A percentile compares a stretch with the other conserved stretches of the same genome.
These are phyloP conservation scores for Pythium aquatile DNA, from an alignment of 352 stramenopile species.

Conservation along the genomic window DNA sequence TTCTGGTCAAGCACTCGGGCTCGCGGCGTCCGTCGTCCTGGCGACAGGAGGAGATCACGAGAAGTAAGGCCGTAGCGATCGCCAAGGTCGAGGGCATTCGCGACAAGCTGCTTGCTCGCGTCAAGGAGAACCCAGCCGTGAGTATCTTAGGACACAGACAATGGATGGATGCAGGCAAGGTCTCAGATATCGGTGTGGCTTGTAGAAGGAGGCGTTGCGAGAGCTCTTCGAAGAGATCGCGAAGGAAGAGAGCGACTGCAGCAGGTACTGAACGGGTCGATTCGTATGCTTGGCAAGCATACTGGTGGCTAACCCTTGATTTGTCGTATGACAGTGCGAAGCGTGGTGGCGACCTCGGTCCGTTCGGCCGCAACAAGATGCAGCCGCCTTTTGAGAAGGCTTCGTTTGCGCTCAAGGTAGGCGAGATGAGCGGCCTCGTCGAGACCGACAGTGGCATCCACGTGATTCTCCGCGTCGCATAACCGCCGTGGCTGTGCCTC, in stretches of 20 bases:
- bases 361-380: conserved; percentile 91
- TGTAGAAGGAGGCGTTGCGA: conserved; percentile 41
- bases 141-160: conserved; percentile 11
- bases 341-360: conserved; percentile 87
- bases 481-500: conserved; percentile 18
- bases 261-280: conserved; percentile 48
- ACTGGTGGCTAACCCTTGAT: neutral
- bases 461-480: conserved; percentile 93
- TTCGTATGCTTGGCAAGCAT: neutral
- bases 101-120: conserved; percentile 72
- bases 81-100: conserved; percentile 78
- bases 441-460: conserved; percentile 96
- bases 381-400: conserved; percentile 91
- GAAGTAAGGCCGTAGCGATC: conserved; percentile 83
- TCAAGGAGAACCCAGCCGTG: conserved; percentile 67
- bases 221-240: conserved; percentile 85
- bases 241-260: conserved; percentile 87
- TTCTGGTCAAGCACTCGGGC: conserved; percentile 87
- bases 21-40: conserved; percentile 83
- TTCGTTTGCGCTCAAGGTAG: conserved; percentile 90
- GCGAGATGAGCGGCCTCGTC: conserved; percentile 93
- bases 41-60: conserved; percentile 85
- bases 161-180: neutral
- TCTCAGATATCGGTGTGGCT: neutral
- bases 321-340: conserved; percentile 59